Base-by-base conservation (phyloP, 1,139 yeast species). In the Sugiyamaella novakii region DNA sequence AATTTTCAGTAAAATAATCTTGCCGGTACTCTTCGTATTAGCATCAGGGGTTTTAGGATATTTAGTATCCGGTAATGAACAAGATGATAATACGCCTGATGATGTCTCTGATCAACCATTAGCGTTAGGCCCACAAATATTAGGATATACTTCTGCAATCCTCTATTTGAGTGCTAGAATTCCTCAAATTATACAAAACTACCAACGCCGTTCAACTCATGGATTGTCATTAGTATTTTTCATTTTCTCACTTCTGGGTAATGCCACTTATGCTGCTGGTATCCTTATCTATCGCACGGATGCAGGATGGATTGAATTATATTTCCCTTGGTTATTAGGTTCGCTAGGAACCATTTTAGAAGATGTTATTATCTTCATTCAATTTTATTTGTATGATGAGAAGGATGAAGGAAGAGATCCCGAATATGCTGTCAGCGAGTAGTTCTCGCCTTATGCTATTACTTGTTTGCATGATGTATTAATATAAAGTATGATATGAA, bases 151-250 rank as follows among this genome's bases (percentile, higher is more conserved):
- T 3, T 81, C 89, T 2, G 94, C 95, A 0, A 56, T 73, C 1
- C 71, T 86, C 47, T 86, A 86, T 63, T 73, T 86, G 57, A 83
- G 87, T 6, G 94, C 95, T 1, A 72, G 95, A 54, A 76, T 86
- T 49, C 95, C 95, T 1, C 95, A 86, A 66, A 86, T 86, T 52
- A 67, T 81, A 53, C 88, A 83, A 63, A 86, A 86, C 66, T 78
- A 84, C 66, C 64, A 68, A 50, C 75, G 88, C 54, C 79, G 81
- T 58, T 83, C 91, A 10, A 88, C 85, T 33, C 78, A 80, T 54
- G 95, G 95, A 1, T 76, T 86, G 51, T 82, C 89, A 54, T 73
- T 86, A 55, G 74, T 86, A 48, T 86, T 86, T 68, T 85, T 86
- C 69, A 68, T 86, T 53, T 81, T 86, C 56, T 84, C 92, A 35